Percentiles rank a stretch among this genome's conserved stretches.
phyloP scores from a whole-genome alignment of 441 rosid species.

The Populus hybrid region DNA sequence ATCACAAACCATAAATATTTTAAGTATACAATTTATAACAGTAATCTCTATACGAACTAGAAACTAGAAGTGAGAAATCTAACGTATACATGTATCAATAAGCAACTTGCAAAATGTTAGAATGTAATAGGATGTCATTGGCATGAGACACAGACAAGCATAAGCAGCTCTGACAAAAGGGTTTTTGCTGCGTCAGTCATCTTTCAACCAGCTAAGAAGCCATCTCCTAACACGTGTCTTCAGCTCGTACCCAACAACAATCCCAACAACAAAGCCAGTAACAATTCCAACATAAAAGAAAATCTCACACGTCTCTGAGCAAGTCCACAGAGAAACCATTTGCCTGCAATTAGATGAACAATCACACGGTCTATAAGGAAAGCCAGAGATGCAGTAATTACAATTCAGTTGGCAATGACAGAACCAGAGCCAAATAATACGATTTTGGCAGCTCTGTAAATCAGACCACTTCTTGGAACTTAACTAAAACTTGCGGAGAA shows the following conservation, averaged over 20 bases:
- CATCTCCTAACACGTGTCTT: constrained; percentile 67
- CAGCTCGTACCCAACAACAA: constrained; percentile 57
- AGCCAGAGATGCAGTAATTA: not conserved
- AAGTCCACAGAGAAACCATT: constrained; percentile 57
- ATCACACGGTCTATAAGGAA: not conserved
- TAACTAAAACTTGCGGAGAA: not conserved
- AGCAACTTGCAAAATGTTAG: not conserved
- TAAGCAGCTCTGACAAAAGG: not conserved
- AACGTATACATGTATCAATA: not conserved
- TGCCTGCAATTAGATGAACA: constrained; percentile 37
- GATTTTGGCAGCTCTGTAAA: not conserved
- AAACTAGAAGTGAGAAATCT: no score
- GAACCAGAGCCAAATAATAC: no score
- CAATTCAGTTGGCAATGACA: not conserved
- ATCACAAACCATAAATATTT: no score
- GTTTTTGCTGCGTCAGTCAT: constrained; percentile 37
- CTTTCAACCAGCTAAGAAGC: constrained; percentile 68
- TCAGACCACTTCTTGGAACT: not conserved
- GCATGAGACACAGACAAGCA: not conserved
- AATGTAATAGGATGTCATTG: not conserved
- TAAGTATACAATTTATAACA: no score
- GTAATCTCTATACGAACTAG: no score
- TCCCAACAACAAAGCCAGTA: not conserved
- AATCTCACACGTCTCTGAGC: constrained; percentile 71
- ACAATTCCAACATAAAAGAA: constrained; percentile 76